Evolutionary conservation across 495 filamentous ascomycete species (phyloP).

Genomic region (Clavariopsis aquatica): DNA sequence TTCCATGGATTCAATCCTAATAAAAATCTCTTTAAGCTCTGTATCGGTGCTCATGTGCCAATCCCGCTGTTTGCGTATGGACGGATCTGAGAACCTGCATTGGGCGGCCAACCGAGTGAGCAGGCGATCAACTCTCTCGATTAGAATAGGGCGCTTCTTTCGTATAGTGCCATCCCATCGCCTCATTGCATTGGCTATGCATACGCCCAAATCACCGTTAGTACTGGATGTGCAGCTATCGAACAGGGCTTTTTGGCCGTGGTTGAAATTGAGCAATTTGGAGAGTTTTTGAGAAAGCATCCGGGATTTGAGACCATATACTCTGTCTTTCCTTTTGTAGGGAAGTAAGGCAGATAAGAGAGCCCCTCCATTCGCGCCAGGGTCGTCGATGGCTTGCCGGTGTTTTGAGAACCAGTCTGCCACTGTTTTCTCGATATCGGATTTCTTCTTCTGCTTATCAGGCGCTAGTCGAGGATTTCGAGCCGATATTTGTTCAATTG

Average conservation of each 20-base stretch:
- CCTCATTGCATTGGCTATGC: conserved; percentile 9
- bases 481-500: conserved; percentile 14
- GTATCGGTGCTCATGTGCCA: conserved; percentile 8
- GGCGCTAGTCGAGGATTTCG: conserved; percentile 11
- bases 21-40: conserved; percentile 5
- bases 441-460: conserved; percentile 1
- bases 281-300: conserved; percentile 18
- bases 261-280: conserved; percentile 25
- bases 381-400: conserved; percentile 11
- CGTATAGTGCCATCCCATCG: conserved; percentile 30
- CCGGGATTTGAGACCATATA: conserved; percentile 16
- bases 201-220: conserved; percentile 25
- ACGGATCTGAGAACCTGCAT: conserved; percentile 31
- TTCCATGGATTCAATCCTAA: conserved; percentile 57
- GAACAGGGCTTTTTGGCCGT: conserved; percentile 17
- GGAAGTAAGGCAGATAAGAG: conserved; percentile 27
- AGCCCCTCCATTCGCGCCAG: conserved; percentile 15
- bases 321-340: conserved; percentile 28
- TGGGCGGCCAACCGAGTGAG: conserved; percentile 27
- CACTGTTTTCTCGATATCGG: neutral
- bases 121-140: conserved; percentile 16
- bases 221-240: conserved; percentile 8
- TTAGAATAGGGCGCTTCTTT: conserved; percentile 6
- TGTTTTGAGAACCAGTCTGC: conserved; percentile 26
- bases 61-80: conserved; percentile 16